A percentile compares a stretch with the other conserved stretches of the same genome.
These are phyloP conservation scores for Pythium angustatum DNA, from an alignment of 352 stramenopile species.

Conservation along the genomic window DNA sequence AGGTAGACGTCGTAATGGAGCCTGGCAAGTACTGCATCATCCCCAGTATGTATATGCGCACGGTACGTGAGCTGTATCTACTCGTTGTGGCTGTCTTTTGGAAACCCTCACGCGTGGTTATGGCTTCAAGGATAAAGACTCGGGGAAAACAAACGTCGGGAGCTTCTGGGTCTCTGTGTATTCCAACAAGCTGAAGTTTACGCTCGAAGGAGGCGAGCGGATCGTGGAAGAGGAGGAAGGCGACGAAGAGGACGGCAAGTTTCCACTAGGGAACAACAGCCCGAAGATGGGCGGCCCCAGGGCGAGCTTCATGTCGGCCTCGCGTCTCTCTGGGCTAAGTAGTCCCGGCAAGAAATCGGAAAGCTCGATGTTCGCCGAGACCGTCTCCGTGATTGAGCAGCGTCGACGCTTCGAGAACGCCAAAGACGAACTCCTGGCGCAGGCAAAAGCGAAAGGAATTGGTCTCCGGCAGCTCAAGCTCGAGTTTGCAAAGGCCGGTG, in stretches of 20 bases:
- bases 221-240: conserved; percentile 84
- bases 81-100: too few relatives aligned
- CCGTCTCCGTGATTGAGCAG: conserved; percentile 41
- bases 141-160: conserved; percentile 73
- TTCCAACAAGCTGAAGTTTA: conserved; percentile 64
- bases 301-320: conserved; percentile 19
- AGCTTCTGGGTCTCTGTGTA: conserved; percentile 87
- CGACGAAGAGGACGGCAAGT: conserved; percentile 34
- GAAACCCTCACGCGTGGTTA: neutral
- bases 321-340: conserved; percentile 1
- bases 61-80: conserved; percentile 39
- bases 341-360: conserved; percentile 39
- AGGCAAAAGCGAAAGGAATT: conserved; percentile 66
- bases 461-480: conserved; percentile 62
- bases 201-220: conserved; percentile 66
- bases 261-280: conserved; percentile 5
- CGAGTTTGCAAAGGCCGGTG: conserved; percentile 60
- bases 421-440: conserved; percentile 67
- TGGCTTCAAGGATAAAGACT: conserved; percentile 61
- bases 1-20: conserved; percentile 74
- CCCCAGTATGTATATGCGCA: conserved; percentile 87
- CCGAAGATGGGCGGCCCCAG: conserved; percentile 8
- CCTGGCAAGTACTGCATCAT: conserved; percentile 80
- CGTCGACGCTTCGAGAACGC: conserved; percentile 65
- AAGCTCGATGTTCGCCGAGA: conserved; percentile 34